These are phyloP conservation scores for Gossypium trilobum DNA, from an alignment of 441 rosid genomes.

Conservation along the genomic window DNA sequence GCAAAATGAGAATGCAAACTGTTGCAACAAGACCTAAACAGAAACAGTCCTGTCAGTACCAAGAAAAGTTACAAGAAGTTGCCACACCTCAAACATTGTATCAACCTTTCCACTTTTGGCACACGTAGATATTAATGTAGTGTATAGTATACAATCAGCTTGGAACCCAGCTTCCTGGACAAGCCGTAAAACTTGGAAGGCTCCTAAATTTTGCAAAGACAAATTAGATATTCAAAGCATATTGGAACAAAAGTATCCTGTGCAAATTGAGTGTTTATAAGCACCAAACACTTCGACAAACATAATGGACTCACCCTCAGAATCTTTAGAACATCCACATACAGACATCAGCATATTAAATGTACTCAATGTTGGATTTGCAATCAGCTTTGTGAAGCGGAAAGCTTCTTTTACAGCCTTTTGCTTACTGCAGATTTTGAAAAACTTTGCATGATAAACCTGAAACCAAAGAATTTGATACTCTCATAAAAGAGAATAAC, in stretches of 20 bases:
- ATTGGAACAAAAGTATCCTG: not conserved
- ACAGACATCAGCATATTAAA: constrained; percentile 92
- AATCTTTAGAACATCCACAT: constrained; percentile 67
- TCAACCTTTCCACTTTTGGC: constrained; percentile 92
- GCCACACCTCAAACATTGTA: constrained; percentile 78
- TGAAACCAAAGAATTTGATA: constrained; percentile 26
- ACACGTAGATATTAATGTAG: constrained; percentile 81
- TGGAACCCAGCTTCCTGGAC: constrained; percentile 57
- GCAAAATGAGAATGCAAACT: not conserved
- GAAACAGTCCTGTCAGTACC: not conserved
- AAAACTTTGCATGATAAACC: constrained; percentile 82
- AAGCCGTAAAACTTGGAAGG: constrained; percentile 58
- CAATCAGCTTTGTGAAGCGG: constrained; percentile 67
- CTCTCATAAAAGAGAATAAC: not conserved
- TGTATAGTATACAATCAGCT: constrained; percentile 82
- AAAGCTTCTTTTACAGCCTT: constrained; percentile 76
- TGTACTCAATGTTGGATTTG: constrained; percentile 79
- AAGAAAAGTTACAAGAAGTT: constrained; percentile 24
- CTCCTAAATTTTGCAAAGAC: constrained; percentile 38
- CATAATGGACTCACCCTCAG: constrained; percentile 42
- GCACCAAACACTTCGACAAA: not conserved
- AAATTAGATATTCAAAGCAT: constrained; percentile 20
- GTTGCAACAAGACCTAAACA: not conserved
- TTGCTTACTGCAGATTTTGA: constrained; percentile 53
- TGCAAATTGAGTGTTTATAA: not conserved